These are phyloP conservation scores for Quercus alba DNA, from an alignment of 306 rosid genomes.

Conservation along the genomic window DNA sequence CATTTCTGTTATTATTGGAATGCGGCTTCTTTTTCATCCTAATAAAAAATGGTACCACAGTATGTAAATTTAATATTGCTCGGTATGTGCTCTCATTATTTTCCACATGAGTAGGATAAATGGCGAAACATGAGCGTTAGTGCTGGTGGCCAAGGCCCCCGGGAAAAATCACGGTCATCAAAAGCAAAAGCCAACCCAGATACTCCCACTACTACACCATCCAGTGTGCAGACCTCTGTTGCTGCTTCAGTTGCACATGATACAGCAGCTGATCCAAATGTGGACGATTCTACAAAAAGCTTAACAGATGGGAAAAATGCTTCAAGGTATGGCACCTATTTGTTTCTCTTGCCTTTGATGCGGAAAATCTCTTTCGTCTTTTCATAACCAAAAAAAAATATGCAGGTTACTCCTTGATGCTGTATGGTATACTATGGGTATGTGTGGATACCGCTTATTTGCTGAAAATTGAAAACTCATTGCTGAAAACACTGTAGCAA, in stretches of 20 bases:
- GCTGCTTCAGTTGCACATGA: slow-evolving; percentile 4
- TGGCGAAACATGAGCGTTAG: slow-evolving; percentile 46
- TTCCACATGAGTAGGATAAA: slow-evolving; percentile 31
- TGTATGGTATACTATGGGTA: background rate
- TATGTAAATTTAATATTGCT: background rate
- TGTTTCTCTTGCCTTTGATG: background rate
- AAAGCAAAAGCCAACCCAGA: slow-evolving; percentile 28
- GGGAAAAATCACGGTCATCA: slow-evolving; percentile 29
- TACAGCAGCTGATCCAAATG: slow-evolving; percentile 1
- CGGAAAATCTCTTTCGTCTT: background rate
- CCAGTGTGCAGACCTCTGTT: slow-evolving; percentile 13
- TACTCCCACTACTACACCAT: slow-evolving; percentile 3
- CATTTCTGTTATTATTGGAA: background rate
- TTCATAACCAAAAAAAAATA: background rate
- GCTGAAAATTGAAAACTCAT: too few species aligned
- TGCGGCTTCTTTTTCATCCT: background rate
- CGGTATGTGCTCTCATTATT: background rate
- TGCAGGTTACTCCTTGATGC: background rate
- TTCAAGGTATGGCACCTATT: slow-evolving; percentile 14
- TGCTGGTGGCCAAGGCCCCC: slow-evolving; percentile 18
- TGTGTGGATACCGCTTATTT: too few species aligned
- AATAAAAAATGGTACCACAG: background rate
- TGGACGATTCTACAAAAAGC: slow-evolving; percentile 30
- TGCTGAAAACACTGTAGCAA: too few species aligned
- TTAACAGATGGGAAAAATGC: slow-evolving; percentile 23